Evolutionary conservation across 176 grass and related monocot genomes (phyloP).

Genomic region (Aegilops bicornis): DNA sequence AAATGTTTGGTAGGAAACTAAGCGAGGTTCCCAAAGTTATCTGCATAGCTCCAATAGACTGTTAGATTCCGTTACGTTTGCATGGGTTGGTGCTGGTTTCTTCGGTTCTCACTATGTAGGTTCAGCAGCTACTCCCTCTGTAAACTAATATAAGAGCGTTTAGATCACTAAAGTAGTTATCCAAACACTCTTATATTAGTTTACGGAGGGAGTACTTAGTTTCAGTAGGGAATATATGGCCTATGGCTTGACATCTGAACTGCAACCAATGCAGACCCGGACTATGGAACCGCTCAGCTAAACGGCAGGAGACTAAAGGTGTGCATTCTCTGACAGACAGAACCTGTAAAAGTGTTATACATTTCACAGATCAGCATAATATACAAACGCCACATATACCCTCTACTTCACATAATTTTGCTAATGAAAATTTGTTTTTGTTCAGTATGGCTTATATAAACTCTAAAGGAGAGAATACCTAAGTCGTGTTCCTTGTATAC

Average conservation of each 20-base stretch:
- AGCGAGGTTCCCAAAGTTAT: neutral
- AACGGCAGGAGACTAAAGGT: constrained; percentile 49
- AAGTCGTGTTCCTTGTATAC: neutral
- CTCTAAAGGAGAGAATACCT: neutral
- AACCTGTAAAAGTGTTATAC: neutral
- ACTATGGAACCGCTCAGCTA: constrained; percentile 14
- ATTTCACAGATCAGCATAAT: neutral
- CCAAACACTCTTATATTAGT: too few relatives aligned
- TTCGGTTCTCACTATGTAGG: neutral
- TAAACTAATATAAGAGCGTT: too few relatives aligned
- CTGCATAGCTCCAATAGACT: neutral
- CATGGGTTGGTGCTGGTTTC: neutral
- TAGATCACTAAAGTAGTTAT: too few relatives aligned
- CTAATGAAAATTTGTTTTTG: neutral
- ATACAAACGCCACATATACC: neutral
- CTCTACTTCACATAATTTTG: neutral
- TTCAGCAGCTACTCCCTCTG: neutral
- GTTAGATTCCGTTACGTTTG: neutral
- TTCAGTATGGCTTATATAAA: neutral
- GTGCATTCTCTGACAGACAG: neutral
- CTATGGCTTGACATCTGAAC: constrained; percentile 25
- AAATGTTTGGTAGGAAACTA: constrained; percentile 9
- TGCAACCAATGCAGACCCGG: constrained; percentile 11
- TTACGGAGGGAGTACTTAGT: too few relatives aligned
- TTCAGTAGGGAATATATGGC: neutral